Conservation (phyloP, 1,284 basidiomycete genomes). For the Boletus smithii region DNA sequence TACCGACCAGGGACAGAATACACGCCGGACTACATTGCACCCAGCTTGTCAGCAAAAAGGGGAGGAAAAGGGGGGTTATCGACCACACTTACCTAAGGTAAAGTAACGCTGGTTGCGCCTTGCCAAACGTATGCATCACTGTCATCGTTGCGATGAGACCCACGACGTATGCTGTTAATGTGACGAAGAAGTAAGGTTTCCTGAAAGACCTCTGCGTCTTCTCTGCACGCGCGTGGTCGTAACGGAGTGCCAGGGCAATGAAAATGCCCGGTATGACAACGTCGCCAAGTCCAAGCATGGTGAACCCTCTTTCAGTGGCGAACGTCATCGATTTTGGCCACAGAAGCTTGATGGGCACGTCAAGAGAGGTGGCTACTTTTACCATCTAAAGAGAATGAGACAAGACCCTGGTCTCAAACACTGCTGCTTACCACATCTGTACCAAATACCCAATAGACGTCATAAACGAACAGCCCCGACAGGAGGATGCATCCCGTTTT, state of each 20-base stretch:
- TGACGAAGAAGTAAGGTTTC: constrained; percentile 80
- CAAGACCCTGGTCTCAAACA: neutral
- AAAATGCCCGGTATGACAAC: constrained; percentile 91
- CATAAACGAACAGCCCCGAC: constrained; percentile 81
- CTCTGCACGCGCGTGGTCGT: constrained; percentile 63
- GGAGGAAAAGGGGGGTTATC: neutral
- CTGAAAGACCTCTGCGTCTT: constrained; percentile 41
- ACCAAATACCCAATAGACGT: constrained; percentile 87
- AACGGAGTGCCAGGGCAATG: constrained; percentile 84
- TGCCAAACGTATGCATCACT: constrained; percentile 81
- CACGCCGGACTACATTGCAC: constrained; percentile 56
- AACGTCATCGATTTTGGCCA: constrained; percentile 77
- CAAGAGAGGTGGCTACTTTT: constrained; percentile 86
- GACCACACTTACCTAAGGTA: constrained; percentile 74
- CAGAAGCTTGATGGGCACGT: constrained; percentile 91
- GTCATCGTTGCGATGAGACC: constrained; percentile 81
- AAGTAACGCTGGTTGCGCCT: constrained; percentile 89
- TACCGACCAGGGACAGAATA: constrained; percentile 57
- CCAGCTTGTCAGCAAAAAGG: constrained; percentile 7
- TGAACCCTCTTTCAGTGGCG: constrained; percentile 61
- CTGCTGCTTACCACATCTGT: constrained; percentile 66
- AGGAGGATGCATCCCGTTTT: constrained; percentile 83
- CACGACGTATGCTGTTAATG: constrained; percentile 71
- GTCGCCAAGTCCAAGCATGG: constrained; percentile 92
- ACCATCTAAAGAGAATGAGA: constrained; percentile 63